phyloP scores from a whole-genome alignment of 2,329 filamentous ascomycete species.

The Verticillium albo-atrum region DNA sequence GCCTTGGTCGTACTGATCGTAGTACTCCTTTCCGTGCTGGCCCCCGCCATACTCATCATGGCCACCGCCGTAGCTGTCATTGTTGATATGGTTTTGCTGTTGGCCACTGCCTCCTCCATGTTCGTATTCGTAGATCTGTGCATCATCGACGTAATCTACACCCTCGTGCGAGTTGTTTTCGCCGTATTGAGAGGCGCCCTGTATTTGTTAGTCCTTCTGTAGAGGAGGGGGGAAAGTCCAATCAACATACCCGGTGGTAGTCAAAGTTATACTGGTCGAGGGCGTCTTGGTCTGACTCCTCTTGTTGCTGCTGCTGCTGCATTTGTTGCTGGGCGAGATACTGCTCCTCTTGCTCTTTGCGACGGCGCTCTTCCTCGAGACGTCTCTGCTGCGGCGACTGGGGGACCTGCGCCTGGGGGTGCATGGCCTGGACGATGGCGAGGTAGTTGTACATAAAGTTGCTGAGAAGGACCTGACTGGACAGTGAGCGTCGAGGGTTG shows the following conservation, averaged over 20 bases:
- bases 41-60: constrained; percentile 28
- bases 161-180: constrained; percentile 37
- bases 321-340: constrained; percentile 41
- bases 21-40: constrained; percentile 36
- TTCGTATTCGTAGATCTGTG: constrained; percentile 49
- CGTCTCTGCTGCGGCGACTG: constrained; percentile 70
- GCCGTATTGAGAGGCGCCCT: constrained; percentile 43
- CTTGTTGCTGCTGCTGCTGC: constrained; percentile 26
- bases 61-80: constrained; percentile 32
- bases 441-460: constrained; percentile 99
- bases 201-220: constrained; percentile 7
- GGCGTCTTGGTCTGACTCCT: constrained; percentile 36
- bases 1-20: constrained; percentile 23
- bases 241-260: constrained; percentile 44
- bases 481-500: constrained; percentile 86
- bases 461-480: constrained; percentile 92
- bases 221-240: not conserved
- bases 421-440: constrained; percentile 98
- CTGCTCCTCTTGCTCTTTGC: constrained; percentile 46
- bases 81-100: constrained; percentile 28
- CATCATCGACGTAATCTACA: constrained; percentile 47
- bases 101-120: constrained; percentile 34
- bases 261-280: constrained; percentile 50
- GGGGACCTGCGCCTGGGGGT: constrained; percentile 91
- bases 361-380: constrained; percentile 49